Percentiles rank a stretch among this genome's conserved stretches.
These are phyloP conservation scores for Claviceps digitariae DNA, from an alignment of 2,329 filamentous ascomycete species.

Conservation along the genomic window DNA sequence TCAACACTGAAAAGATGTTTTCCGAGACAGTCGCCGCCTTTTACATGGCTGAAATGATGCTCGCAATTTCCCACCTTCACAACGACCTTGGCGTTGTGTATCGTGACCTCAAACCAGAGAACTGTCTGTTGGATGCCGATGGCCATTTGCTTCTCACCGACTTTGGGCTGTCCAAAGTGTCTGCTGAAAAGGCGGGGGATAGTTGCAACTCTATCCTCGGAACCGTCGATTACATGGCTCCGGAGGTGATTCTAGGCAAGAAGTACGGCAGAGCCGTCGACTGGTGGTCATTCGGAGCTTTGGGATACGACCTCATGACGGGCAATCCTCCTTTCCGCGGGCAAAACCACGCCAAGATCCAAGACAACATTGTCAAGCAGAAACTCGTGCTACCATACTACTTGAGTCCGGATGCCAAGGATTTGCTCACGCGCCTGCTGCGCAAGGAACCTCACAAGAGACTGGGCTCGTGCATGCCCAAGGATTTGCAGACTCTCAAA, in stretches of 20 bases:
- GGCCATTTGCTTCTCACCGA: slow-evolving; percentile 92
- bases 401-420: slow-evolving; percentile 81
- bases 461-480: slow-evolving; percentile 76
- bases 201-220: slow-evolving; percentile 81
- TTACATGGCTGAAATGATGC: slow-evolving; percentile 97
- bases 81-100: slow-evolving; percentile 88
- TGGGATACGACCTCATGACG: slow-evolving; percentile 86
- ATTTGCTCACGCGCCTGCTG: slow-evolving; percentile 76
- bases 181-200: slow-evolving; percentile 46
- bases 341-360: slow-evolving; percentile 85
- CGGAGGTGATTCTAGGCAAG: slow-evolving; percentile 77
- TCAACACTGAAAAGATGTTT: slow-evolving; percentile 92
- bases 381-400: slow-evolving; percentile 85
- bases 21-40: slow-evolving; percentile 79
- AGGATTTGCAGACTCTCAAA: slow-evolving; percentile 76
- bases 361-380: slow-evolving; percentile 89
- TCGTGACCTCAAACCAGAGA: slow-evolving; percentile 93
- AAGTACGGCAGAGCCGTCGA: slow-evolving; percentile 91
- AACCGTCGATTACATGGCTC: slow-evolving; percentile 98
- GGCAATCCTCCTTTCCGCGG: slow-evolving; percentile 84
- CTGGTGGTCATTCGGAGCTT: slow-evolving; percentile 95
- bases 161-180: slow-evolving; percentile 92
- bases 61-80: slow-evolving; percentile 88
- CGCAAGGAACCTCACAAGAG: slow-evolving; percentile 88
- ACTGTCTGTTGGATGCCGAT: slow-evolving; percentile 82